Evolutionary conservation across 2,329 filamentous ascomycete species (phyloP).

Genomic region (Cercospora sp.): DNA sequence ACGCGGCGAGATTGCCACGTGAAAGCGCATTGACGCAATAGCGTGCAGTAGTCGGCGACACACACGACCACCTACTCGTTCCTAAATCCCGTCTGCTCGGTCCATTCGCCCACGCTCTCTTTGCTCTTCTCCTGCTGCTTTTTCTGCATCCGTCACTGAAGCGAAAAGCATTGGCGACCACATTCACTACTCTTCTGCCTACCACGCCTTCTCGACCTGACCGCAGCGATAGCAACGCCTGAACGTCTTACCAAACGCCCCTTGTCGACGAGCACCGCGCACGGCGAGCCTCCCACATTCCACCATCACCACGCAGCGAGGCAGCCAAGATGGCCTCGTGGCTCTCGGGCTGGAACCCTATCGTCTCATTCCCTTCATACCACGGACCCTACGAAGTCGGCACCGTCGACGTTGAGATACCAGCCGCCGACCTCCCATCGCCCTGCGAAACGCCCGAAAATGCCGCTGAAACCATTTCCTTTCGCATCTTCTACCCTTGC

Average conservation of each 20-base stretch:
- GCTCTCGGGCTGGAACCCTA: constrained; percentile 58
- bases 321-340: constrained; percentile 27
- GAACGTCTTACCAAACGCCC: background rate
- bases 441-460: constrained; percentile 57
- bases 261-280: background rate
- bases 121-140: background rate
- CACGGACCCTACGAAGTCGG: constrained; percentile 77
- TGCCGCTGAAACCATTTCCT: constrained; percentile 70
- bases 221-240: background rate
- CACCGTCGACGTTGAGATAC: constrained; percentile 77
- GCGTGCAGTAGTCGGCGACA: background rate
- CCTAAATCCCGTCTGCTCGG: background rate
- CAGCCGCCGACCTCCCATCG: constrained; percentile 58
- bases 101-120: background rate
- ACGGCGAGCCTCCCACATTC: background rate
- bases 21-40: background rate
- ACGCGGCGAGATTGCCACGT: background rate
- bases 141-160: background rate
- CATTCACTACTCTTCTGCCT: background rate
- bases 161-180: background rate
- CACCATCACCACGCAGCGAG: background rate
- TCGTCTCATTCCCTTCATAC: constrained; percentile 73
- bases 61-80: constrained; percentile 10
- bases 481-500: constrained; percentile 80
- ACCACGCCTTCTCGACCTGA: background rate